phyloP scores from a whole-genome alignment of 805 yeast genomes.

The Helenozyma rhizophorensis region DNA sequence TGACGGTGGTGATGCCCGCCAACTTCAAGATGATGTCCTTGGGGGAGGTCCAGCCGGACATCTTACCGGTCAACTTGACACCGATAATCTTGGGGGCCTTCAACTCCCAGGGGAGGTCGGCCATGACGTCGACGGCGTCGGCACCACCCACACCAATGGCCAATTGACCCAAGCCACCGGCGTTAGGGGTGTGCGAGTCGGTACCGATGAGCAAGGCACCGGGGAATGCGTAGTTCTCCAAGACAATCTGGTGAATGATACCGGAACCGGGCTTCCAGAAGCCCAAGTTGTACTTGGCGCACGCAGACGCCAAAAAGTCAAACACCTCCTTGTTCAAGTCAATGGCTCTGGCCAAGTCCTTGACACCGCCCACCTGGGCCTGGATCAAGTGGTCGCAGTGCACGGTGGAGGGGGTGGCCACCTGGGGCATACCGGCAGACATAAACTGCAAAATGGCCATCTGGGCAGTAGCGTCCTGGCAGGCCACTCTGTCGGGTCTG shows the following conservation, averaged over 20 bases:
- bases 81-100: slow-evolving; percentile 96
- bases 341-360: slow-evolving; percentile 82
- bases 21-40: slow-evolving; percentile 90
- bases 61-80: slow-evolving; percentile 86
- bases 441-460: slow-evolving; percentile 96
- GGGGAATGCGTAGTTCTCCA: slow-evolving; percentile 96
- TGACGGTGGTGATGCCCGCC: slow-evolving; percentile 92
- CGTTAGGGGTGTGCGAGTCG: slow-evolving; percentile 96
- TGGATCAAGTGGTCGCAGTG: slow-evolving; percentile 98
- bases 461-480: slow-evolving; percentile 99
- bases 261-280: slow-evolving; percentile 99
- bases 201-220: slow-evolving; percentile 96
- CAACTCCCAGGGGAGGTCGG: slow-evolving; percentile 93
- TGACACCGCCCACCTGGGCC: slow-evolving; percentile 86
- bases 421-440: slow-evolving; percentile 89
- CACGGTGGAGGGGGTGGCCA: slow-evolving; percentile 92
- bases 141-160: slow-evolving; percentile 99
- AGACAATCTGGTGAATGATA: slow-evolving; percentile 93
- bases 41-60: slow-evolving; percentile 96
- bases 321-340: slow-evolving; percentile 90
- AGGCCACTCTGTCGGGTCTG: slow-evolving; percentile 96
- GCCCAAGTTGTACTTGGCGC: slow-evolving; percentile 93
- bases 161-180: slow-evolving; percentile 96
- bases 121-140: slow-evolving; percentile 96
- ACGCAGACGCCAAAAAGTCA: slow-evolving; percentile 84